Evolutionary conservation across 495 filamentous ascomycete species (phyloP).

Genomic region (Cairneyella variabilis): DNA sequence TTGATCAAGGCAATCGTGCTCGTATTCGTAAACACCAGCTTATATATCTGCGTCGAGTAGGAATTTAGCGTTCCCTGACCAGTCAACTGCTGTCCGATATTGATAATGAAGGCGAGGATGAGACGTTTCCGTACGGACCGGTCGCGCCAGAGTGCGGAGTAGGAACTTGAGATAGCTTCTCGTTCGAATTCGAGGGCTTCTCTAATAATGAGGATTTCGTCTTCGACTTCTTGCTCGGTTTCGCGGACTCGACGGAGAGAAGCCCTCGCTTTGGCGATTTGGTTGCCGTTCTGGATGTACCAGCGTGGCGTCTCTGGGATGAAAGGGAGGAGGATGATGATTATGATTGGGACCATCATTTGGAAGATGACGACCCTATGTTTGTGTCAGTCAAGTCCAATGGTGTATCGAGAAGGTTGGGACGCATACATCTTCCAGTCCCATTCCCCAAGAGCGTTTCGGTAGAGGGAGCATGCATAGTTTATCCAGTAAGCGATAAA

Average conservation of each 20-base stretch:
- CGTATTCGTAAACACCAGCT: slow-evolving; percentile 54
- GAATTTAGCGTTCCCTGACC: slow-evolving; percentile 51
- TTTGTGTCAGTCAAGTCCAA: neutral
- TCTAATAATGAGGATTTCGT: slow-evolving; percentile 77
- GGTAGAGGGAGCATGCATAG: slow-evolving; percentile 39
- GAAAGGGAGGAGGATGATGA: slow-evolving; percentile 65
- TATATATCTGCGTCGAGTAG: slow-evolving; percentile 61
- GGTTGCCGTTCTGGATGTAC: slow-evolving; percentile 67
- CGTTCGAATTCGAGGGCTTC: slow-evolving; percentile 76
- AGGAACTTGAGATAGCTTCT: slow-evolving; percentile 63
- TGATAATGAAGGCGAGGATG: slow-evolving; percentile 57
- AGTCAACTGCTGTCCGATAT: slow-evolving; percentile 69
- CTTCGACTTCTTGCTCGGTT: slow-evolving; percentile 60
- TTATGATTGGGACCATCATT: slow-evolving; percentile 51
- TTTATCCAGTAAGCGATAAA: slow-evolving; percentile 81
- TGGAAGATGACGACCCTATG: slow-evolving; percentile 54
- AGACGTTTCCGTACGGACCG: slow-evolving; percentile 69
- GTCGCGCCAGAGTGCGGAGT: slow-evolving; percentile 64
- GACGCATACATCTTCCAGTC: slow-evolving; percentile 35
- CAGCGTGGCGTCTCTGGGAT: slow-evolving; percentile 78
- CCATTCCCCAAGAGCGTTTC: slow-evolving; percentile 68
- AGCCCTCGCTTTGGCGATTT: slow-evolving; percentile 61
- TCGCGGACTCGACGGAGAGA: slow-evolving; percentile 53
- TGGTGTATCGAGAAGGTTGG: neutral
- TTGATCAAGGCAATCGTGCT: slow-evolving; percentile 37